Percentiles rank a stretch among this genome's conserved stretches.
Evolutionary conservation across 257 asterid genomes (phyloP).

Genomic region (Haberlea rhodopensis): DNA sequence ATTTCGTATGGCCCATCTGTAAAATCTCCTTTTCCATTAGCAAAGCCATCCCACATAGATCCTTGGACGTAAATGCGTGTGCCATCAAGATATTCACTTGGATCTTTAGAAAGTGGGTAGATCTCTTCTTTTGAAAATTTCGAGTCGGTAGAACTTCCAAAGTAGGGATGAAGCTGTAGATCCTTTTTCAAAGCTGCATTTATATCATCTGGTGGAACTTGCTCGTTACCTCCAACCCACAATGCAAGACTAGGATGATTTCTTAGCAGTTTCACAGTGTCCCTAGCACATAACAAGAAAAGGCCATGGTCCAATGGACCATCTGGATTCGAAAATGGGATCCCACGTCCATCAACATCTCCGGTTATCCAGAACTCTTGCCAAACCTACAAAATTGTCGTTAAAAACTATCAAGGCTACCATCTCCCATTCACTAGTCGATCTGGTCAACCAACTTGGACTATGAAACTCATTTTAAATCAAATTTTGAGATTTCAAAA

Average conservation of each 20-base stretch:
- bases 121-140: conserved; percentile 25
- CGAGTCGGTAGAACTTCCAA: conserved; percentile 26
- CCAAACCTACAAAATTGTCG: conserved; percentile 71
- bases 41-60: conserved; percentile 99
- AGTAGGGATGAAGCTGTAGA: conserved; percentile 72
- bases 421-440: not conserved
- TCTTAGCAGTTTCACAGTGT: conserved; percentile 83
- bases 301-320: conserved; percentile 97
- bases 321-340: conserved; percentile 78
- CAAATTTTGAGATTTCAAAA: not conserved
- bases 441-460: not conserved
- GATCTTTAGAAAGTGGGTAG: conserved; percentile 43
- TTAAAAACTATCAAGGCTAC: conserved; percentile 6
- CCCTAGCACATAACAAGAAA: conserved; percentile 86
- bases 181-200: conserved; percentile 63
- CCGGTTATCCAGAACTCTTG: conserved; percentile 99
- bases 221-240: conserved; percentile 99
- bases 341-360: conserved; percentile 89
- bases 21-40: conserved; percentile 84
- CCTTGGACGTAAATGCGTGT: conserved; percentile 81
- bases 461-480: not conserved
- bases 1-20: conserved; percentile 95
- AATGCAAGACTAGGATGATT: conserved; percentile 97
- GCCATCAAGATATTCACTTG: conserved; percentile 88
- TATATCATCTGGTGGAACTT: conserved; percentile 88